Base-by-base conservation (phyloP, 2,329 filamentous ascomycete genomes). In the Pseudonectria foliicola region DNA sequence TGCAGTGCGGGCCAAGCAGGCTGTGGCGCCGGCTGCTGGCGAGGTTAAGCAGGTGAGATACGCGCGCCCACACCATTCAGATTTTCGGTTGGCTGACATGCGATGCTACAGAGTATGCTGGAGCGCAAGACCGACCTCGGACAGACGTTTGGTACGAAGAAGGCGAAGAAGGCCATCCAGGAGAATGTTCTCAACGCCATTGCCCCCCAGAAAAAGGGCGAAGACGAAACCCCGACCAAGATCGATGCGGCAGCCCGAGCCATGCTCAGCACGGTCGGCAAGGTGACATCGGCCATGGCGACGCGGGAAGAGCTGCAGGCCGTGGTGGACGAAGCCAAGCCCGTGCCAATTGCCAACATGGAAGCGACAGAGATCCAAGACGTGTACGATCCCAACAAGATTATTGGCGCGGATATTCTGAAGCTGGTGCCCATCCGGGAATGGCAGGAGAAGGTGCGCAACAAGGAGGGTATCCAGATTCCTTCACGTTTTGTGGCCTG, bases 131-230 rank as follows among this genome's bases (percentile, higher is more conserved):
- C 78, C 48, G 75, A 80, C 3, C 76, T 93, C 10, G 84, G 83
- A 27, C 73, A 84, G 49, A 78, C 82, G 23, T 93, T 93, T 52
- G 86, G 86, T 57, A 90, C 85, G 16, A 88, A 85, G 66, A 90
- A 89, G 62, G 82, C 85, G 14, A 83, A 80, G 68, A 90, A 89
- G 63, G 82, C 77, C 1, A 77, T 92, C 47, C 69, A 72, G 18
- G 74, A 80, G 37, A 70, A 75, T 44, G 77, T 78, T 3, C 71
- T 84, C 49, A 88, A 89, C 53, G 82, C 82, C 13, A 86, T 90
- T 47, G 63, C 61, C 27, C 60, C 67, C 27, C 56, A 57, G 51
- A 62, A 55, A 43, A 56, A 48, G 37, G 34, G 46, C 25, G 52
- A 58, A 14, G 55, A 60, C 25, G 56, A 54, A 28, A 57, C 54